Conservation (phyloP, 2,329 filamentous ascomycete genomes). For the Verticillium klebahnii region DNA sequence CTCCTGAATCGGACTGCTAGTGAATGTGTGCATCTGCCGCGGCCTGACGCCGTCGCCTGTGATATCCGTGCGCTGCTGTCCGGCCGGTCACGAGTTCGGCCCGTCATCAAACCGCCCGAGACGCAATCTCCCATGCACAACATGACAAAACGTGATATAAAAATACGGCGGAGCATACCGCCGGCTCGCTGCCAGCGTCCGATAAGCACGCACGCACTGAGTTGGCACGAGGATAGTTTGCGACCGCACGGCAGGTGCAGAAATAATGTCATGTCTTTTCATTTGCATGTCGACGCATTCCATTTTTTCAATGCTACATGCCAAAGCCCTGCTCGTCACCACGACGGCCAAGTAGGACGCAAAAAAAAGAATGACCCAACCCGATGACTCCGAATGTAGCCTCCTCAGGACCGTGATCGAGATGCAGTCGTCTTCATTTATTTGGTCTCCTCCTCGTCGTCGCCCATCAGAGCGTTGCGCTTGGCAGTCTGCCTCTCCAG, state of each 20-base stretch:
- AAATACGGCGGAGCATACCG: too few relatives aligned
- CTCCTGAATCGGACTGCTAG: not conserved
- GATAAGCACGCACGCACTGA: too few relatives aligned
- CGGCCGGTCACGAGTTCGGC: too few relatives aligned
- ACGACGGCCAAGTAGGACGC: conserved; percentile 39
- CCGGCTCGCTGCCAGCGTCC: too few relatives aligned
- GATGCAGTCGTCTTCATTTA: conserved; percentile 28
- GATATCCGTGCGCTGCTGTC: too few relatives aligned
- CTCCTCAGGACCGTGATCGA: conserved; percentile 41
- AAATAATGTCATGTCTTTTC: not conserved
- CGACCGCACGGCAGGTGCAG: not conserved
- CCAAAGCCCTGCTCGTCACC: conserved; percentile 47
- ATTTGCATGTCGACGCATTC: conserved; percentile 31
- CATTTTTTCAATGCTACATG: conserved; percentile 55
- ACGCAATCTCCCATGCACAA: too few relatives aligned
- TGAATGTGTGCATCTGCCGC: too few relatives aligned
- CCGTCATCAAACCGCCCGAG: too few relatives aligned
- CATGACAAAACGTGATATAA: too few relatives aligned
- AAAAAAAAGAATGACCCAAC: conserved; percentile 49
- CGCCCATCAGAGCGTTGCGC: conserved; percentile 79
- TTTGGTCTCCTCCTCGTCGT: conserved; percentile 55
- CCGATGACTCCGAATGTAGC: conserved; percentile 57
- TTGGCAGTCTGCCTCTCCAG: conserved; percentile 86
- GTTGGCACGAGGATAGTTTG: too few relatives aligned
- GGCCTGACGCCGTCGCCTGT: too few relatives aligned